Evolutionary conservation across 768 basidiomycete genomes (phyloP).

Genomic region (Rickenella mellea): DNA sequence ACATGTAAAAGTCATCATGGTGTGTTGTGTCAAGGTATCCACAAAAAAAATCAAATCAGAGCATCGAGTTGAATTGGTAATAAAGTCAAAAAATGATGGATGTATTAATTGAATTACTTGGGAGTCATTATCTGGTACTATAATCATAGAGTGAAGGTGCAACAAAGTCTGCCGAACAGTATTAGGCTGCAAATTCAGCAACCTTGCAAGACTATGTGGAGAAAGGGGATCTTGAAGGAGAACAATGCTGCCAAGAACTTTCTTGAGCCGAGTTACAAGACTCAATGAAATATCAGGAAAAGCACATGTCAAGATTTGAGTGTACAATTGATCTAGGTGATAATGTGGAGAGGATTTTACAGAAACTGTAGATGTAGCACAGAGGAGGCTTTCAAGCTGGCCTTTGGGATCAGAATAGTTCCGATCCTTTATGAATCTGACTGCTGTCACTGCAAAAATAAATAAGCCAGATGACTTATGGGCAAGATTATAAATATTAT

Average conservation of each 20-base stretch:
- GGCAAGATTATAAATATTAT: constrained; percentile 3
- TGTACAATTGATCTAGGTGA: constrained; percentile 10
- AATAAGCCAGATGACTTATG: constrained; percentile 11
- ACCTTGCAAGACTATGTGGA: too few relatives aligned
- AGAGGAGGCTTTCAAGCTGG: background rate
- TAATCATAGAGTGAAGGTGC: constrained; percentile 10
- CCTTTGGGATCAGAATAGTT: constrained; percentile 2
- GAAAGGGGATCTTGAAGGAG: too few relatives aligned
- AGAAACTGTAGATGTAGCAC: too few relatives aligned
- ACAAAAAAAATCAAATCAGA: constrained; percentile 5
- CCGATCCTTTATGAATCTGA: constrained; percentile 11
- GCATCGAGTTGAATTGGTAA: constrained; percentile 8
- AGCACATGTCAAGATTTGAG: constrained; percentile 5
- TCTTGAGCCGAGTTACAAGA: background rate
- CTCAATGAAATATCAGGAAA: constrained; percentile 1
- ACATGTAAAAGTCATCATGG: background rate
- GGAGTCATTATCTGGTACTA: constrained; percentile 4
- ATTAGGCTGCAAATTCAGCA: too few relatives aligned
- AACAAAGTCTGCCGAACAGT: constrained; percentile 6
- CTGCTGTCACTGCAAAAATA: constrained; percentile 13
- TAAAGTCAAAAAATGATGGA: constrained; percentile 15
- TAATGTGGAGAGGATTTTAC: constrained; percentile 1
- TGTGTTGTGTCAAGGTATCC: constrained; percentile 3
- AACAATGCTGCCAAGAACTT: too few relatives aligned
- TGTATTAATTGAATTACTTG: constrained; percentile 10